Evolutionary conservation across 176 grass and related monocot species (phyloP), one percentile per base, ranked within the genome.

Genomic region (Cenchrus fungigraminus): DNA sequence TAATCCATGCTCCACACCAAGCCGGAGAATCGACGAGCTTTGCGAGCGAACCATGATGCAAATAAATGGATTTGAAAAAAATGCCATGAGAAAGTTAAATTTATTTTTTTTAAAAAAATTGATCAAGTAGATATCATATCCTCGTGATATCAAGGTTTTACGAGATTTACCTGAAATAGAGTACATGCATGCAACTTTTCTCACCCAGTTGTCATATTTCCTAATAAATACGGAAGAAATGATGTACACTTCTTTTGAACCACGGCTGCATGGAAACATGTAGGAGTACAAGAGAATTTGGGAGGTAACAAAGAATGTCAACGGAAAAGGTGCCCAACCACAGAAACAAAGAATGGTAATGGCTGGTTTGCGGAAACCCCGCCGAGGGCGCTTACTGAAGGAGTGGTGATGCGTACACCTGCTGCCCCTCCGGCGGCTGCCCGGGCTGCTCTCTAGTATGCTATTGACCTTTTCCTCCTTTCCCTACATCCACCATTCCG

Each of bases 401-500:
- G 43, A 29, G 6, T 12, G 76, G 77, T 3, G 15, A 32, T 40
- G 22, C 78, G 12, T 40, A 31, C 83, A 83, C 73, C 44, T 80
- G 81, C 75, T 40, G 49, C 9, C 58, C 68, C 69, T 58, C 56
- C 66, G 32, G 56, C 12, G 70, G 28, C 20, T 51, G n/a, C 70
- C 69, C 14, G 74, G 51, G 73, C 62, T 25, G 47, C 9, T 68
- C 53, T 43, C 79, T 31, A 44, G 53, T 34, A 82, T 28, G 42
- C 78, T 28, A 40, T 43, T 34, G 73, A 64, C 66, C 49, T 73
- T 62, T 90, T 82, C 84, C 40, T 78, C 61, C 19, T 46, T n/a
- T 47, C 19, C 22, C 22, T n/a, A 8, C 42, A 63, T 22, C 65
- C 22, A 40, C n/a, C 55, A 9, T 12, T 67, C 28, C 9, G 4